Evolutionary conservation across 2,329 filamentous ascomycete species (phyloP).

Genomic region (Cercospora nicotianae): DNA sequence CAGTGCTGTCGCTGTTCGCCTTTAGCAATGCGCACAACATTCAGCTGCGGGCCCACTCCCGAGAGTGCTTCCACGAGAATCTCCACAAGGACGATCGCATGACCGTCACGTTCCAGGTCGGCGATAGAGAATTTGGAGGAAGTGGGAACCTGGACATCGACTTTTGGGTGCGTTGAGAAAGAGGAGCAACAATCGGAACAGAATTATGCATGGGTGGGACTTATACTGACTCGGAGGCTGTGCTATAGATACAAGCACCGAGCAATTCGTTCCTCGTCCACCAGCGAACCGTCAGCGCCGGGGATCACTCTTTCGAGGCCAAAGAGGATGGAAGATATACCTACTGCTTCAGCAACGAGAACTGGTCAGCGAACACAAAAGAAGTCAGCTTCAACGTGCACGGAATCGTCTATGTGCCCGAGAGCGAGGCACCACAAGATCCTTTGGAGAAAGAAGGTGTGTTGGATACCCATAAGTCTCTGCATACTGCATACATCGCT

Average conservation of each 20-base stretch:
- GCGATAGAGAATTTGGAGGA: constrained; percentile 91
- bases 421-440: constrained; percentile 78
- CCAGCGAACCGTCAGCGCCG: constrained; percentile 78
- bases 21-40: constrained; percentile 86
- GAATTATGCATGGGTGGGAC: neutral
- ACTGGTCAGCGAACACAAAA: constrained; percentile 94
- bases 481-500: neutral
- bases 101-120: constrained; percentile 98
- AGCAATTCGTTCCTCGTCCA: constrained; percentile 72
- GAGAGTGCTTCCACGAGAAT: constrained; percentile 95
- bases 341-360: constrained; percentile 99
- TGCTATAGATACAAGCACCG: constrained; percentile 72
- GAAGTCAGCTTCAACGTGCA: constrained; percentile 99
- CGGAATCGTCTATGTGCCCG: constrained; percentile 94
- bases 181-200: neutral
- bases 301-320: constrained; percentile 90
- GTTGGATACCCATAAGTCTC: constrained; percentile 27
- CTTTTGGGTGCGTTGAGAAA: constrained; percentile 75
- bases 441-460: constrained; percentile 87
- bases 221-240: constrained; percentile 13
- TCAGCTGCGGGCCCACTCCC: constrained; percentile 84
- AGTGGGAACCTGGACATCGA: constrained; percentile 95
- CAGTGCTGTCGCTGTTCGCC: constrained; percentile 60
- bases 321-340: constrained; percentile 81
- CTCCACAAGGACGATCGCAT: constrained; percentile 95